Evolutionary conservation across 2,329 filamentous ascomycete species (phyloP).

Genomic region (Chalaropsis thielavioides): DNA sequence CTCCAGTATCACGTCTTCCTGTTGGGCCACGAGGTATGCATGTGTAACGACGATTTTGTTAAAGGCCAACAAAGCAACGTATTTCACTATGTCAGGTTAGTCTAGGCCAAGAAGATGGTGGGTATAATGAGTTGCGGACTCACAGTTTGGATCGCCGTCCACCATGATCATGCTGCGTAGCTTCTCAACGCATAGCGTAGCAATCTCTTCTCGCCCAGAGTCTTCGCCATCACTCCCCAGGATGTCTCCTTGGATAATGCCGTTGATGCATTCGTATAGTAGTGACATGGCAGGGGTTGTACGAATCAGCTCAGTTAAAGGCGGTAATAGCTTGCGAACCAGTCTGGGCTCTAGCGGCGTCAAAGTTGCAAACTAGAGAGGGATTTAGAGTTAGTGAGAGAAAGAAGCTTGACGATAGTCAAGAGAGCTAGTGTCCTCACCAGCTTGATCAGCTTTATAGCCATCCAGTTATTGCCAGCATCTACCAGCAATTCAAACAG

Average conservation of each 20-base stretch:
- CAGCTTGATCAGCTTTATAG: constrained; percentile 96
- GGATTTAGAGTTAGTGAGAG: neutral
- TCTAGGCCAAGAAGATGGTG: neutral
- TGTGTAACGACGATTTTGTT: constrained; percentile 88
- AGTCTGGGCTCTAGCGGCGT: constrained; percentile 85
- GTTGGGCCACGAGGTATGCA: constrained; percentile 72
- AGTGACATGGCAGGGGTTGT: constrained; percentile 97
- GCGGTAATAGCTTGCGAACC: constrained; percentile 79
- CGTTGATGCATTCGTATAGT: constrained; percentile 95
- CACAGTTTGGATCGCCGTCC: constrained; percentile 83
- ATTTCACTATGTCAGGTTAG: constrained; percentile 56
- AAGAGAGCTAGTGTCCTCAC: constrained; percentile 35
- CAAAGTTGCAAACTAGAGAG: constrained; percentile 68
- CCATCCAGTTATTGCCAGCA: constrained; percentile 98
- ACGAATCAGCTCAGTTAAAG: constrained; percentile 80
- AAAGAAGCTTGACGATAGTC: neutral
- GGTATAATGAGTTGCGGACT: constrained; percentile 26
- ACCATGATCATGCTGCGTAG: constrained; percentile 86
- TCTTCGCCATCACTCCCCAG: constrained; percentile 67
- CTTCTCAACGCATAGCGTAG: constrained; percentile 81
- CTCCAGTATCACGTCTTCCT: constrained; percentile 91
- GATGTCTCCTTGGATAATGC: constrained; percentile 93
- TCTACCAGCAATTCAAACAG: constrained; percentile 87
- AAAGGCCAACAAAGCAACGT: constrained; percentile 86
- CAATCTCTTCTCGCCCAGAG: constrained; percentile 78